Conservation (phyloP, 331 rosid genomes). For the Ulmus americana region DNA sequence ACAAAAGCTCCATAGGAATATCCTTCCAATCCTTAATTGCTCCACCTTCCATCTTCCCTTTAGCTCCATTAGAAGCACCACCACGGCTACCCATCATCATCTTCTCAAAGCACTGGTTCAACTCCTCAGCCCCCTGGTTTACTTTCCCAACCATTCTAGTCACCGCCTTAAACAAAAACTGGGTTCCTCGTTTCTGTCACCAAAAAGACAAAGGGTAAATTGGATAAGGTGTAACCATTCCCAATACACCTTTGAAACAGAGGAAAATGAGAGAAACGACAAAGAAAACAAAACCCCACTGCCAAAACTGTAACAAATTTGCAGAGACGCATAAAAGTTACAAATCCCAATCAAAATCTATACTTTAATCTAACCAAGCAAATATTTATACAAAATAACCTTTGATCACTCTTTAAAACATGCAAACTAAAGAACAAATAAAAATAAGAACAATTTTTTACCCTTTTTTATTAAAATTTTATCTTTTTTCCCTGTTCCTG, state of each 20-base stretch:
- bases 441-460: neutral
- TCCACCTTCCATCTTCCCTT: conserved; percentile 51
- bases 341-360: conserved; percentile 2
- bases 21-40: conserved; percentile 75
- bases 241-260: conserved; percentile 19
- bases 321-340: conserved; percentile 11
- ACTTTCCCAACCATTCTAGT: conserved; percentile 54
- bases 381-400: neutral
- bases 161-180: conserved; percentile 19
- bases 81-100: conserved; percentile 59
- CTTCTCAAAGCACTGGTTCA: conserved; percentile 73
- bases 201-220: neutral
- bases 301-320: conserved; percentile 22
- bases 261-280: conserved; percentile 20
- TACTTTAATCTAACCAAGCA: neutral
- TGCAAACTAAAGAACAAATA: neutral
- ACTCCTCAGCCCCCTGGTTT: conserved; percentile 49
- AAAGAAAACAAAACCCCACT: conserved; percentile 26
- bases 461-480: neutral
- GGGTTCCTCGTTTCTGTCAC: conserved; percentile 20
- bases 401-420: neutral
- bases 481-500: neutral
- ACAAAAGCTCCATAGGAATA: conserved; percentile 83
- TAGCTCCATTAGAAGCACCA: conserved; percentile 24
- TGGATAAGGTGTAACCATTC: conserved; percentile 21